Base-by-base conservation (phyloP, 2,329 filamentous ascomycete species). In the Penicillium sp. region DNA sequence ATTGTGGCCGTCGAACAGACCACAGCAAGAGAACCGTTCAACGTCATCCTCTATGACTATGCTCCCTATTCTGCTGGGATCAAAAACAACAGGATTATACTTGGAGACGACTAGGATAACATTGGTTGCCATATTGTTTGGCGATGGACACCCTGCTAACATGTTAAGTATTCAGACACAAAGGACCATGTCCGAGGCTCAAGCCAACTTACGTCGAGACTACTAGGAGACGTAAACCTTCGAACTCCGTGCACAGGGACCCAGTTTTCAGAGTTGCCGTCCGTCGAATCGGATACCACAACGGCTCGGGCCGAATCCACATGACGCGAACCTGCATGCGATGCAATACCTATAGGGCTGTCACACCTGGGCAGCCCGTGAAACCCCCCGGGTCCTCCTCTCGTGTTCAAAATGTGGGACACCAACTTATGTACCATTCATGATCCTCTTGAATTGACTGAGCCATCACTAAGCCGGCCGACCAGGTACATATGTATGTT, bases 291-390 rank as follows among this genome's bases (percentile, higher is more conserved):
- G 38, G 38, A 16, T 14, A n/a, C 22, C 44, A 49, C 37, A 16
- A 29, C 44, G 51, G 51, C 29, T 53, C 51, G 51, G 51, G 29
- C 44, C 51, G 51, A 14, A 32, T 29, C 48, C 29, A 34, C 26
- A 14, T n/a, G 14, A n/a, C 1, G 7, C 29, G 14, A 32, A 32
- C 38, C 14, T 34, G 10, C 38, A 44, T 50, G 38, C 13, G 14
- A 50, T n/a, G 7, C 16, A 46, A 11, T 13, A n/a, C 22, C 40
- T 16, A 40, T 4, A 22, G 13, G 29, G 29, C 13, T 34, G 14
- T 34, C 6, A 11, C 18, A n/a, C n/a, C n/a, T n/a, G n/a, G n/a
- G n/a, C n/a, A 1, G 4, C 18, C 22, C 16, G 29, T 32, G 8
- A 22, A 46, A 34, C 18, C 29, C 29, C 5, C 31, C 8, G 5